phyloP scores from a whole-genome alignment of 257 asterid species.

The Solanum medicagineum region DNA sequence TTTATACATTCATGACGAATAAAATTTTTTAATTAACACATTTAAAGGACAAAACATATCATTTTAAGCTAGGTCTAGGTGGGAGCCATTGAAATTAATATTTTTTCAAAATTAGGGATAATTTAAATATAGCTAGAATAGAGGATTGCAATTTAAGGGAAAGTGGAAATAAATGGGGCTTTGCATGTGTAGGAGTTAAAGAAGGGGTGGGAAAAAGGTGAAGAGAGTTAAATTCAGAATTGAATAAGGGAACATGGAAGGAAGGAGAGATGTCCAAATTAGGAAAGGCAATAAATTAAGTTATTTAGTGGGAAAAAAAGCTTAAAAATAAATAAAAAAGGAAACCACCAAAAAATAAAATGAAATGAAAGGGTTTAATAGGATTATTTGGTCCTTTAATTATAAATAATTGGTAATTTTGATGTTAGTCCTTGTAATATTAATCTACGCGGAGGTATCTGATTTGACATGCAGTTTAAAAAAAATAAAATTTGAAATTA shows the following conservation, averaged over 20 bases:
- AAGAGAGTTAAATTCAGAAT: background rate
- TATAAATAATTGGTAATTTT: background rate
- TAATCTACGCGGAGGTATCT: background rate
- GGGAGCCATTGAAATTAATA: background rate
- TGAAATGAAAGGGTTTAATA: background rate
- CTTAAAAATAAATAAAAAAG: background rate
- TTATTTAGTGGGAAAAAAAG: background rate
- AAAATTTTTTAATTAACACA: background rate
- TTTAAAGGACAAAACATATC: no score
- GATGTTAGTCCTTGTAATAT: background rate
- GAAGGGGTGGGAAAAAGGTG: constrained; percentile 3
- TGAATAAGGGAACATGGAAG: background rate
- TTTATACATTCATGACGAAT: no score
- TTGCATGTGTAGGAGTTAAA: background rate
- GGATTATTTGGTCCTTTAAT: background rate
- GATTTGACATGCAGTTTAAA: background rate
- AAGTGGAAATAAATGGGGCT: background rate
- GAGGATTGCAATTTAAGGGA: background rate
- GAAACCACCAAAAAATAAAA: background rate
- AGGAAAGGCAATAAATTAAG: background rate
- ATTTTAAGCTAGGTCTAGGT: background rate
- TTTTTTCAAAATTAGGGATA: background rate
- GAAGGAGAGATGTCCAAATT: background rate
- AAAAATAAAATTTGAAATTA: background rate
- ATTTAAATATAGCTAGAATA: background rate